Base-by-base conservation (phyloP, 805 yeast genomes). In the Cyberlindnera xishuangbannaensis region DNA sequence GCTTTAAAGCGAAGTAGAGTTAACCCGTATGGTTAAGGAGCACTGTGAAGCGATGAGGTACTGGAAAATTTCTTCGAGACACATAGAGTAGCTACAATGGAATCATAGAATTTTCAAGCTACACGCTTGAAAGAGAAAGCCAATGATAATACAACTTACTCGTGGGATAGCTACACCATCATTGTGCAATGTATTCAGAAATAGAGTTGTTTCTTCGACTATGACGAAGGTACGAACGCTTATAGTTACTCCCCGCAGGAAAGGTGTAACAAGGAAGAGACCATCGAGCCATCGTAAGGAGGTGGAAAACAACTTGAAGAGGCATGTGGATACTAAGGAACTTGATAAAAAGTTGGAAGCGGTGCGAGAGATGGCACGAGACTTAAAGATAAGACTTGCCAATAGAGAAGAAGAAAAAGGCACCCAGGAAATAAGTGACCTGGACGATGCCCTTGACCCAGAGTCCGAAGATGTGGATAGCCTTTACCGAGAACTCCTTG, bases 391-490 rank as follows among this genome's bases (percentile, higher is more conserved):
- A 9, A 40, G 40, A 21, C 24, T 50, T 12, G 31, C 37, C 5
- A 37, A 32, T 29, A 28, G 34, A 19, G 27, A 44, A 16, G 53
- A 48, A 17, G 28, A 28, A 15, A 23, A 25, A 12, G 42, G 47
- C 5, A 25, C 37, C 16, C 14, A 23, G 6, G 51, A 47, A 28
- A 22, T 45, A n/a, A 20, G 31, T 5, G 36, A 30, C 18, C 14
- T 35, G 7, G 40, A 44, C 9, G 41, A 39, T 17, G 30, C 37
- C 3, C 24, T 36, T 4, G 52, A 40, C 21, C 29, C 38, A 11
- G 53, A 45, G 6, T 36, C 37, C 2, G 48, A 41, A 15, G 53
- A 48, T 19, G 38, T 45, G 13, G 47, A 48, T 17, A 30, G 34
- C 7, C 12, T 50, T 4, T 46, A 50, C 13, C 34, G 33, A 7